Evolutionary conservation across 2,329 filamentous ascomycete genomes (phyloP), one percentile per base, ranked within the genome.

Genomic region (Trichoderma sp.): DNA sequence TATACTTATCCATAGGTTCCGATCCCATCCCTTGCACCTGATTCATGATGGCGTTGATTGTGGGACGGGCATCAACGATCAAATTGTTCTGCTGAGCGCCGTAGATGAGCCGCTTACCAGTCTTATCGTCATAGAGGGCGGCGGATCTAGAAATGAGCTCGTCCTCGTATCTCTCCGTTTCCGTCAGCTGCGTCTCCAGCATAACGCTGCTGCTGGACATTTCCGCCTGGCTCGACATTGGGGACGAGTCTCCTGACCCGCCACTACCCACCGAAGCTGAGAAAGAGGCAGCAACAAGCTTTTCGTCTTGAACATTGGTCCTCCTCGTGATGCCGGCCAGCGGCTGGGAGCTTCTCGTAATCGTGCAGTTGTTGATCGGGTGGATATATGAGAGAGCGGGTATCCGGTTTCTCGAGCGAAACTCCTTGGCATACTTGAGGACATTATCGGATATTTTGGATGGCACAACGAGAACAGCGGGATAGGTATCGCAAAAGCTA

Each of bases 1-100:
- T 92, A 81, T 99, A 99, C 79, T 97, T 91, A 71, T 97, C 92
- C 92, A 98, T 97, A 74, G 97, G 97, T 79, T 99, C 95, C 0
- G 94, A 97, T 2, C 95, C 95, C 77, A 94, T 89, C 7, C 95
- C 95, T 71, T 94, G 89, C 4, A 94, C 92, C 77, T 97, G 94
- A 86, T 97, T 98, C 7, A 93, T 93, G 72, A 94, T 89, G 22
- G 95, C 95, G 77, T 99, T 99, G 72, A 99, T 90, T 4, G 91
- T 95, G 17, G 95, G 95, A 54, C 95, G 89, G 53, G 95, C 95
- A 81, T 99, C 95, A 53, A 99, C 93, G 72, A 99, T 99, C 68
- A 98, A 82, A 75, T 98, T 99, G 70, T 89, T 89, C 76, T 97
- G 93, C 73, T 97, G 94, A 13, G 94, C 94, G 29, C 95, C 95